A percentile compares a stretch with the other conserved stretches of the same genome.
phyloP scores from a whole-genome alignment of 352 stramenopile genomes.

The Globisporangium yorkense region DNA sequence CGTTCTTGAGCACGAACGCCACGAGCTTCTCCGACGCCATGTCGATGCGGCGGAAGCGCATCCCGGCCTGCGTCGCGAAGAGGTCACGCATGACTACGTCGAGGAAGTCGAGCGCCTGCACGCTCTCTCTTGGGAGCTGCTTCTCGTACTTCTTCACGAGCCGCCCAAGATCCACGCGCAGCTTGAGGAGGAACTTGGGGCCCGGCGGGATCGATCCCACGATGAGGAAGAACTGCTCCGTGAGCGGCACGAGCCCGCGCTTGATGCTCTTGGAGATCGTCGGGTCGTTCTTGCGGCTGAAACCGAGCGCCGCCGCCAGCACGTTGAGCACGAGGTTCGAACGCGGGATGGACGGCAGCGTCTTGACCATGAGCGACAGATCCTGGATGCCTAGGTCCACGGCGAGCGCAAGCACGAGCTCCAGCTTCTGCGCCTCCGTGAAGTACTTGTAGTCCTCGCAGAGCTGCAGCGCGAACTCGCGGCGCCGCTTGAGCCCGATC shows the following conservation, averaged over 20 bases:
- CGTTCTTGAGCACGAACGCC: slow-evolving; percentile 66
- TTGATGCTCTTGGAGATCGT: slow-evolving; percentile 85
- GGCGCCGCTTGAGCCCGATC: slow-evolving; percentile 69
- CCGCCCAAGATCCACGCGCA: slow-evolving; percentile 57
- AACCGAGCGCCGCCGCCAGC: slow-evolving; percentile 63
- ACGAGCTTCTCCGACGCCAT: slow-evolving; percentile 61
- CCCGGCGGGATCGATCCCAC: slow-evolving; percentile 64
- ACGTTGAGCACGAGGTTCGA: slow-evolving; percentile 82
- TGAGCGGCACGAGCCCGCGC: slow-evolving; percentile 69
- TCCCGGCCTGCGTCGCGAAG: slow-evolving; percentile 76
- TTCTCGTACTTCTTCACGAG: slow-evolving; percentile 47
- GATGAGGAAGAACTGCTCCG: slow-evolving; percentile 77
- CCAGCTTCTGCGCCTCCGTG: slow-evolving; percentile 68
- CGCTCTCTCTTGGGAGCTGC: slow-evolving; percentile 33
- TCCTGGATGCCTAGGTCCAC: slow-evolving; percentile 78
- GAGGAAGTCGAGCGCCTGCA: slow-evolving; percentile 69
- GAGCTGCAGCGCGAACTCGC: slow-evolving; percentile 70
- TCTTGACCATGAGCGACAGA: slow-evolving; percentile 77
- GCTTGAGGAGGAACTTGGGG: slow-evolving; percentile 64
- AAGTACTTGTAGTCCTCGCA: slow-evolving; percentile 76
- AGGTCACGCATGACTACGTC: slow-evolving; percentile 81
- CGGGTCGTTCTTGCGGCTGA: slow-evolving; percentile 76
- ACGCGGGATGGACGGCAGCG: slow-evolving; percentile 64
- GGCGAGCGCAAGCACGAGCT: slow-evolving; percentile 72
- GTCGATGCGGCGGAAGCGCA: slow-evolving; percentile 77